Evolutionary conservation across 371 early-diverging fungal genomes (phyloP).

Genomic region (Coemansia sp.): DNA sequence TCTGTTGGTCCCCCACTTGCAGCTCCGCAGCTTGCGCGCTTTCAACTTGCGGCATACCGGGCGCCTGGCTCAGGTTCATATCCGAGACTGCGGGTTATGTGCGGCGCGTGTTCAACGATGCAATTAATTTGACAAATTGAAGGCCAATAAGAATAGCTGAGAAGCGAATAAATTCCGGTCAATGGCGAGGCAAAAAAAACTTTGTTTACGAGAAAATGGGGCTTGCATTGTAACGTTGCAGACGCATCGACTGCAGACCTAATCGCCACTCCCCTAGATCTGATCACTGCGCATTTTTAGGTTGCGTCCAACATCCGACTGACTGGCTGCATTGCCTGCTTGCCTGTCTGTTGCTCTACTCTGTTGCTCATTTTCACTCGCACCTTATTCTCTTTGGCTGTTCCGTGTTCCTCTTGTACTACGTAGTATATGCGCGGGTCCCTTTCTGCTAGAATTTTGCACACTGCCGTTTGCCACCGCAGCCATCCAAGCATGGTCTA

Average conservation of each 20-base stretch:
- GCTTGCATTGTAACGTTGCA: too few species aligned
- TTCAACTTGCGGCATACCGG: background rate
- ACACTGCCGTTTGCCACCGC: too few species aligned
- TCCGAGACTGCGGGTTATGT: background rate
- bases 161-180: too few species aligned
- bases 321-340: background rate
- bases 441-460: background rate
- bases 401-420: background rate
- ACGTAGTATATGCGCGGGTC: background rate
- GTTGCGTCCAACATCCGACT: background rate
- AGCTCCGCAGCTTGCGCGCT: background rate
- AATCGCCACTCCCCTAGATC: background rate
- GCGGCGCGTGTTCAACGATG: background rate
- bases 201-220: background rate
- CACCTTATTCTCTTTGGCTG: background rate
- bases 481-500: slow-evolving; percentile 11
- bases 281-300: background rate
- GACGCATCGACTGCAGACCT: too few species aligned
- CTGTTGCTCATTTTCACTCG: background rate
- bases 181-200: background rate
- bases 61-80: background rate
- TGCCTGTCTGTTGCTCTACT: background rate
- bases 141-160: too few species aligned
- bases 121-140: too few species aligned
- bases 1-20: background rate